Evolutionary conservation across 495 filamentous ascomycete species (phyloP), one percentile per base, ranked within the genome.

Genomic region (Cercophora scortea): DNA sequence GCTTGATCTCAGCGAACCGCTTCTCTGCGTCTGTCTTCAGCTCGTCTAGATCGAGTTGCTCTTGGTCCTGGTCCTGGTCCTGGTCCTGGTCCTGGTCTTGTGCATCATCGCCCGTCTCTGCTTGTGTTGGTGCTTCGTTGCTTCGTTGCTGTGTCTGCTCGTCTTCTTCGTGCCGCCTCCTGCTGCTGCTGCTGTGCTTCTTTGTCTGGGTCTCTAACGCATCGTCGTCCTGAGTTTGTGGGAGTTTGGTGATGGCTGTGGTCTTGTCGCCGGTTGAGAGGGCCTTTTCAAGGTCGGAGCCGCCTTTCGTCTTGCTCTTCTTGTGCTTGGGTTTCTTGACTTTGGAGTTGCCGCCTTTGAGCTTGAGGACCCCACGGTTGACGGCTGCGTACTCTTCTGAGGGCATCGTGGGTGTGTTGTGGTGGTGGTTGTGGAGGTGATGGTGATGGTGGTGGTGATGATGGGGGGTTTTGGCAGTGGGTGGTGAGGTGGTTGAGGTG

Each of bases 11-110:
- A 56, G 92, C 86, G 63, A 92, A 79, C 38, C 82, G 77, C 59
- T 76, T 72, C 72, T 98, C 91, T 25, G 90, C 82, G 60, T 95
- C 91, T 0, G 93, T 97, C 76, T 96, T 98, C 25, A 25, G 25
- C 25, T 25, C 25, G 45, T 58, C 6, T 35, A 53, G 39, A 18
- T 61, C 54, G 40, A 53, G 45, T 44, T 51, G 48, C 18, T 55
- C 53, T 8, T 49, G 38, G 38, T 58, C n/a, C 6, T 51, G 38
- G 6, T 61, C 57, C 32, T 33, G 25, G 17, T 3, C 44, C 2
- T n/a, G n/a, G 25, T 7, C 17, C 1, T 3, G 5, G 16, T 15
- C 41, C 3, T 4, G 2, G 25, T 45, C 15, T 39, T 16, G 16
- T 36, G 25, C 34, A 10, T 33, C 25, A 2, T 25, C 25, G 2